phyloP scores from a whole-genome alignment of 2,329 filamentous ascomycete genomes.

The Scortechinia acanthostroma region DNA sequence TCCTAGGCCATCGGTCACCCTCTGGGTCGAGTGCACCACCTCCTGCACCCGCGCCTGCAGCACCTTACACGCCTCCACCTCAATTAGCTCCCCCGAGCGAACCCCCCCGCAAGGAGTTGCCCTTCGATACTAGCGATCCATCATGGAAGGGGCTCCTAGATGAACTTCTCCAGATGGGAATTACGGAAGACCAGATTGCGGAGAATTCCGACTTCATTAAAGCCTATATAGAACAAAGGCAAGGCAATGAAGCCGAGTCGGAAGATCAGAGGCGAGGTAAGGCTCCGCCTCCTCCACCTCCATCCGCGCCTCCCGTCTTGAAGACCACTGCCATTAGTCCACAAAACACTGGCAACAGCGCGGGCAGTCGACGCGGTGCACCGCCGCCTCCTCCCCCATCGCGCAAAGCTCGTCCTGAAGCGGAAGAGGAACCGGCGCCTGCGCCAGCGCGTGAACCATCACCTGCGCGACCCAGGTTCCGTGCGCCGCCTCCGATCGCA shows the following conservation, averaged over 20 bases:
- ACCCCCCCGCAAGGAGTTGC: conserved; percentile 22
- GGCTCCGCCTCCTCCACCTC: conserved; percentile 23
- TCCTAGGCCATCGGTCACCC: conserved; percentile 12
- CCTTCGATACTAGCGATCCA: conserved; percentile 54
- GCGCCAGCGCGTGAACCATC: conserved; percentile 65
- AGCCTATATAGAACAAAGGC: conserved; percentile 57
- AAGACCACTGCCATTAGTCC: conserved; percentile 38
- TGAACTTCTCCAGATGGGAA: conserved; percentile 56
- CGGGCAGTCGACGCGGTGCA: conserved; percentile 23
- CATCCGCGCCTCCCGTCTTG: conserved; percentile 15
- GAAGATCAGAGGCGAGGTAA: neutral
- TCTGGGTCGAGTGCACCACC: conserved; percentile 33
- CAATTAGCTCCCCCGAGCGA: conserved; percentile 6
- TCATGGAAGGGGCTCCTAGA: conserved; percentile 52
- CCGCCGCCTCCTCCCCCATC: conserved; percentile 51
- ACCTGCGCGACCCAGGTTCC: conserved; percentile 63
- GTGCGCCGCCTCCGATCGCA: conserved; percentile 78
- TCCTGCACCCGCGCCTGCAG: conserved; percentile 13
- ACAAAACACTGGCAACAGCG: conserved; percentile 48
- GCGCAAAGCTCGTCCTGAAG: conserved; percentile 46
- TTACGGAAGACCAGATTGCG: conserved; percentile 61
- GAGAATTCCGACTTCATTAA: conserved; percentile 65
- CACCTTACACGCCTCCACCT: conserved; percentile 2
- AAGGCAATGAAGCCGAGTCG: conserved; percentile 33
- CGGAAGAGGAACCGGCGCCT: conserved; percentile 32